A percentile compares a stretch with the other conserved stretches of the same genome.
Evolutionary conservation across 257 asterid genomes (phyloP).

Genomic region (Rhazya stricta): DNA sequence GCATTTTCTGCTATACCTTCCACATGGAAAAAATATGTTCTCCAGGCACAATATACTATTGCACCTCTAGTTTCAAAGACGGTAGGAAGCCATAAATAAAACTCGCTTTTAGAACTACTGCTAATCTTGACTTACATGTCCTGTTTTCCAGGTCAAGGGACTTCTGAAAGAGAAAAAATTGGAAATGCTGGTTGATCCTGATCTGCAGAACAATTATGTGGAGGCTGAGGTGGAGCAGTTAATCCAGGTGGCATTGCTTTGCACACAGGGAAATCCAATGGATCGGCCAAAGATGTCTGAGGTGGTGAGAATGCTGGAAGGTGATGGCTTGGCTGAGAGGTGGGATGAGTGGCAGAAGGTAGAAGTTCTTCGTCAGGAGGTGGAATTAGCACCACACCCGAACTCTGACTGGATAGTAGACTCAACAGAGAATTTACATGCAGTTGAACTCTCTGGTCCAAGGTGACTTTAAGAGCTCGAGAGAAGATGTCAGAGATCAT

Average conservation of each 20-base stretch:
- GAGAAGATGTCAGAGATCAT: constrained; percentile 9
- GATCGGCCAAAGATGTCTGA: constrained; percentile 57
- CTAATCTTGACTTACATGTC: background rate
- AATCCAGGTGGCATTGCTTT: constrained; percentile 50
- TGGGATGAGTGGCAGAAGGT: constrained; percentile 67
- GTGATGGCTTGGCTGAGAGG: constrained; percentile 50
- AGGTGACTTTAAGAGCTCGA: constrained; percentile 30
- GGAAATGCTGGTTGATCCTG: constrained; percentile 56
- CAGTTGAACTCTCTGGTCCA: constrained; percentile 50
- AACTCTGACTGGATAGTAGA: constrained; percentile 48
- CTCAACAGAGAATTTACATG: constrained; percentile 49
- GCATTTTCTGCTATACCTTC: background rate
- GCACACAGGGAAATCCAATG: constrained; percentile 46
- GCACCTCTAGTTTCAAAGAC: background rate
- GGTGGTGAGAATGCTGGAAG: constrained; percentile 51
- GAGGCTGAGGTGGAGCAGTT: constrained; percentile 51
- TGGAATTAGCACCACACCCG: constrained; percentile 40
- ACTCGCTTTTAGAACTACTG: background rate
- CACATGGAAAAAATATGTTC: background rate
- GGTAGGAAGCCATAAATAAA: background rate
- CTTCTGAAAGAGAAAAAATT: constrained; percentile 44
- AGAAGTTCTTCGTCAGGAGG: constrained; percentile 53
- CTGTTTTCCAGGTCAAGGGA: constrained; percentile 40
- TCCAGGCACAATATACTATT: background rate
- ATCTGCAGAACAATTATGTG: constrained; percentile 37